Percentiles rank a stretch among this genome's conserved stretches.
Conservation (phyloP, 257 asterid species). For the Lavandula angustifolia region DNA sequence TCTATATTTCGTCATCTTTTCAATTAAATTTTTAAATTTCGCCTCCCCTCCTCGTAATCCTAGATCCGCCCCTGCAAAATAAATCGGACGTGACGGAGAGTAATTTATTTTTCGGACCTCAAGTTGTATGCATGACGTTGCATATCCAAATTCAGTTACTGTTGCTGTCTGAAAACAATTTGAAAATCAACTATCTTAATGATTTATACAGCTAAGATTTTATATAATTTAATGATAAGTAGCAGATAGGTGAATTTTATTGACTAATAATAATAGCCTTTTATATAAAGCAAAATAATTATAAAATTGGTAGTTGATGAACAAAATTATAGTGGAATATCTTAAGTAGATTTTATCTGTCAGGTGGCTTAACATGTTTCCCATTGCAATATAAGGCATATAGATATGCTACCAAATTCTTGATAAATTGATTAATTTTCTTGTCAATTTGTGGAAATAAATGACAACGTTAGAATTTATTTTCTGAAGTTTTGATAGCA, state of each 20-base stretch:
- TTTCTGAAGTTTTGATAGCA: background rate
- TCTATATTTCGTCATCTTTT: no score
- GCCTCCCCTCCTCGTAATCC: no score
- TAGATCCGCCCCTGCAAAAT: no score
- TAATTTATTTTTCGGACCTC: background rate
- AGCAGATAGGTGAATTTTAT: slow-evolving; percentile 22
- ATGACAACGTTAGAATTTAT: background rate
- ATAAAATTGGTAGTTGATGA: slow-evolving; percentile 21
- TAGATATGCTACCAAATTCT: no score
- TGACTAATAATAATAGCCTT: slow-evolving; percentile 23
- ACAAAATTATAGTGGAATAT: slow-evolving; percentile 23
- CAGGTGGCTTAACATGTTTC: slow-evolving; percentile 30
- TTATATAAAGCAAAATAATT: background rate
- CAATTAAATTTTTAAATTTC: no score
- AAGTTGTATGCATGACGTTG: background rate
- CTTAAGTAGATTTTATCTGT: slow-evolving; percentile 19
- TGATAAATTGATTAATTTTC: background rate
- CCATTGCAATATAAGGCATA: slow-evolving; percentile 23
- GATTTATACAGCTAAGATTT: slow-evolving; percentile 23
- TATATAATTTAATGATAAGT: slow-evolving; percentile 23
- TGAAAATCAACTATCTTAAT: background rate
- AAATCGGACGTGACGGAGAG: no score
- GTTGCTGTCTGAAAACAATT: slow-evolving; percentile 20
- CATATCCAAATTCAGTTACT: background rate
- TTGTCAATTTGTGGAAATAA: background rate